Base-by-base conservation (phyloP, 1,284 basidiomycete genomes). In the Rhodotorula mucilaginosa region DNA sequence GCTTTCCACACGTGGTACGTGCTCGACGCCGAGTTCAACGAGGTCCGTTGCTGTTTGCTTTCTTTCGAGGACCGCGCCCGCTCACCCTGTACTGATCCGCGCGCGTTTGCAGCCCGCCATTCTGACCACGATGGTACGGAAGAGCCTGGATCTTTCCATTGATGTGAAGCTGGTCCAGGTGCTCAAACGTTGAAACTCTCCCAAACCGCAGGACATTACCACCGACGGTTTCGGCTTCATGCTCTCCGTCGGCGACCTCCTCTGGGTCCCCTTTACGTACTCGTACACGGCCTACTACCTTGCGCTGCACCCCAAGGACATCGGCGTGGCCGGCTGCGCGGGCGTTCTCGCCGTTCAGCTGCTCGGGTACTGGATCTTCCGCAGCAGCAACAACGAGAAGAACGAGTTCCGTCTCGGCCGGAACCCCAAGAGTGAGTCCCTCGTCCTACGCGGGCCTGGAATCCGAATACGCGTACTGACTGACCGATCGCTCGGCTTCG, bases 171-270 rank as follows among this genome's bases (percentile, higher is more conserved):
- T 26, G 26, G 26, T 26, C 26, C 26, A 26, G 26, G 26, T 26
- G 26, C 26, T 26, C 26, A 26, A 26, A 26, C 26, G 26, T 26
- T 26, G 26, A 26, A 26, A 26, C 26, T 26, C 26, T 26, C 26
- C 26, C 26, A 26, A 26, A 26, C 26, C 26, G 26, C 26, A 99
- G 93, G 96, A 99, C 81, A 97, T 99, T 80, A 96, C 90, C 13
- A 93, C 92, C 44, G 97, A 99, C 78, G 96, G 96, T 7, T 98
- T 99, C 78, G 97, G 97, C 12, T 98, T 96, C 86, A 99, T 99
- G 97, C 89, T 99, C 47, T 84, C 92, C 5, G 88, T 97, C 62
- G 97, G 96, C 60, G 94, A 99, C 81, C 87, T 98, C 34, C 84
- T 89, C 26, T 98, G 93, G 91, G 91, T 99, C 15, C 97, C 97